These are phyloP conservation scores for Mycena galopus DNA, from an alignment of 768 basidiomycete genomes.

Conservation along the genomic window DNA sequence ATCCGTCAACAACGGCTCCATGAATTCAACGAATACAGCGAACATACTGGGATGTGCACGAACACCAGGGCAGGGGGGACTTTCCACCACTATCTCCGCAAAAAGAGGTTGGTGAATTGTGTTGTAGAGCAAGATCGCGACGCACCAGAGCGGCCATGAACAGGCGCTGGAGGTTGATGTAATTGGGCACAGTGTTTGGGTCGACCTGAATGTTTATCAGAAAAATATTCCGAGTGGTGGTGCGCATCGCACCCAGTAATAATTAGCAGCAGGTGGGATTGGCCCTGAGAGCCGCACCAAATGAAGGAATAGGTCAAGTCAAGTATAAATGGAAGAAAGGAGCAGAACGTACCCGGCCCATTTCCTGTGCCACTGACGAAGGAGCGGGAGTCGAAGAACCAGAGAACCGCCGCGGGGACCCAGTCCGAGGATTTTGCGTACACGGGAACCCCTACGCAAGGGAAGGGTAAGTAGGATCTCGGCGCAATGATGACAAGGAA, in stretches of 20 bases:
- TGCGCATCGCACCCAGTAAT: constrained; percentile 36
- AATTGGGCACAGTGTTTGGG: constrained; percentile 32
- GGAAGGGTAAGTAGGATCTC: not conserved
- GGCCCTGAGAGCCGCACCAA: constrained; percentile 9
- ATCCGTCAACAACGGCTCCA: not conserved
- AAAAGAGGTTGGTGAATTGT: not conserved
- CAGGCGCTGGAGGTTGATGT: constrained; percentile 29
- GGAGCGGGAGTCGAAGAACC: constrained; percentile 39
- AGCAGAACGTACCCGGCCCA: constrained; percentile 14
- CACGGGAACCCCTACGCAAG: constrained; percentile 32
- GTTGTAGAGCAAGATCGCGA: not conserved
- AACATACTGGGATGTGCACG: constrained; percentile 35
- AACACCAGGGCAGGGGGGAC: constrained; percentile 37
- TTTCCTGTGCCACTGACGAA: constrained; percentile 20
- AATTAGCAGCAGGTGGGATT: constrained; percentile 19
- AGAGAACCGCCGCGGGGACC: constrained; percentile 32
- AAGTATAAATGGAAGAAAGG: not conserved
- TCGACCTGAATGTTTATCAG: constrained; percentile 20
- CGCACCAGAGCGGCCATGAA: constrained; percentile 22
- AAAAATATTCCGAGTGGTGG: too few relatives aligned
- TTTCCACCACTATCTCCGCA: constrained; percentile 25
- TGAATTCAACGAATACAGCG: too few relatives aligned
- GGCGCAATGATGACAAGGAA: too few relatives aligned
- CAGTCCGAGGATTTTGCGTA: constrained; percentile 24
- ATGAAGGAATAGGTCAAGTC: not conserved